Base-by-base conservation (phyloP, 2,329 filamentous ascomycete species). In the Fusarium aywerte region DNA sequence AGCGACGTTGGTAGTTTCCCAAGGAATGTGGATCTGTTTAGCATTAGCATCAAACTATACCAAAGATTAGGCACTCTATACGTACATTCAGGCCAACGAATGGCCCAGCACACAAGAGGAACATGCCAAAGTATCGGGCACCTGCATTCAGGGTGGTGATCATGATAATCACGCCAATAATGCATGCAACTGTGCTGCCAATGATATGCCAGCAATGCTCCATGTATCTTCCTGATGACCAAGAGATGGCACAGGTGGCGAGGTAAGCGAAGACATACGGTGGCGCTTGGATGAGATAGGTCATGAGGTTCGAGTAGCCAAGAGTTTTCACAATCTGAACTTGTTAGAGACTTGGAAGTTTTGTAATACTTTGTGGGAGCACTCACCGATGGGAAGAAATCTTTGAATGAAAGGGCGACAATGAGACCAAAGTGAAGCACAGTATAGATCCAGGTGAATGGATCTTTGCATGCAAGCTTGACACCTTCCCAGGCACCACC, bases 401-500 rank as follows among this genome's bases (percentile, higher is more conserved):
- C 47, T 4, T 49, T 49, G 47, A 49, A 49, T 6, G 47, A 49
- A 29, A 49, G 33, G 4, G 47, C 47, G 33, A 49, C 47, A 3
- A 49, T 49, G 13, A 49, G 47, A 29, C 47, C 47, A 38, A 49
- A 49, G 23, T 49, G 33, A n/a, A 49, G 47, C 4, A 49, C n/a
- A 9, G 33, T 49, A n/a, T 29, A 38, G 2, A 49, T 49, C 47
- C 33, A 49, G 23, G 47, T 49, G 12, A 38, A 49, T 4, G 47
- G 33, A 33, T 49, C 47, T 29, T 49, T 11, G 4, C 47, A 49
- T 8, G 47, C 47, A 21, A 49, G 47, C 47, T 49, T 49, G n/a
- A 49, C 47, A 29, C 47, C 47, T 21, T 49, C 47, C 47, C 47
- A 49, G 12, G 47, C 47, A 38, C 33, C 47, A 16, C 47, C 47